Base-by-base conservation (phyloP, 257 asterid genomes). In the Lantana camara region DNA sequence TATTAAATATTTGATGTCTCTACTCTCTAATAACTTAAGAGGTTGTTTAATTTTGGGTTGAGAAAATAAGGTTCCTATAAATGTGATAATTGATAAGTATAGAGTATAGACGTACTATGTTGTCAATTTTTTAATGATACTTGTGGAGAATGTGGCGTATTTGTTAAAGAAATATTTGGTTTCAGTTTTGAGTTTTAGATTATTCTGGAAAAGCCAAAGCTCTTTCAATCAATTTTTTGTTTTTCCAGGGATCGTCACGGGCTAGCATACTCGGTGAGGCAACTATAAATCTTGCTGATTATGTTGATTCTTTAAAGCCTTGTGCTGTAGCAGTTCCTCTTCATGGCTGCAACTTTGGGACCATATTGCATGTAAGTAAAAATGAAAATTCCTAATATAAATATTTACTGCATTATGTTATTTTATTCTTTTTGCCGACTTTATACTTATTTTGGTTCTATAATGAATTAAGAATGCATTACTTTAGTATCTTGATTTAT, bases 191-290 rank as follows among this genome's bases (percentile, higher is more conserved):
- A n/a, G n/a, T n/a, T n/a, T n/a, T n/a, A n/a, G n/a, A n/a, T 27
- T 27, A 27, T 27, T 27, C 5, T 27, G 32, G 32, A 5, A 27
- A 27, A 27, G 5, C 32, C 2, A 27, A 27, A 27, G 32, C 32
- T 27, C 48, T 53, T 59, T 57, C 27, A 20, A 48, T 46, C 59
- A 57, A 72, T 69, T 59, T 59, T 73, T 56, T 30, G 24, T 68
- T 57, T 57, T 64, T 60, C 46, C 87, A 94, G 99, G 99, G 99
- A 60, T 75, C 99, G 61, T 94, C 97, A 65, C 94, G 99, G 72
- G 73, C 97, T 56, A 82, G 96, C 75, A 75, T 67, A 66, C 99
- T 94, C 46, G 99, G 97, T 23, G 99, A 94, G 81, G 95, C 95
- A 68, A 77, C 76, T 17, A 79, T 94, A 71, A 86, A 94, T 76